Evolutionary conservation across 331 rosid species (phyloP), one percentile per base, ranked within the genome.

Genomic region (Malus hybrid): DNA sequence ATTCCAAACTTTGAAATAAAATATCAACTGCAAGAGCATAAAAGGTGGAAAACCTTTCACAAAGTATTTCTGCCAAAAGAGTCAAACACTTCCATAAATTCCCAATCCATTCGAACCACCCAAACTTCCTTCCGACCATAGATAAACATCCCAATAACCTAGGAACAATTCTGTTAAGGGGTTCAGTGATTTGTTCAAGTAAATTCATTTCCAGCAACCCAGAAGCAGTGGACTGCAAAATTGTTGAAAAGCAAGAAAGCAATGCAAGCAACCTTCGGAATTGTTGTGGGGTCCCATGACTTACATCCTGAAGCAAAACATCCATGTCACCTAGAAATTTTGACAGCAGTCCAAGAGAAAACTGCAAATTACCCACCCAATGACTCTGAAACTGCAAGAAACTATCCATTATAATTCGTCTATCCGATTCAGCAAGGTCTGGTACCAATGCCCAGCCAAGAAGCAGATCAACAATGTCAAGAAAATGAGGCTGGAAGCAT

Each of bases 261-360:
- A 93, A 73, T 7, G 93, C 93, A 56, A 90, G 90, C 84, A 91
- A 87, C 84, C 96, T 80, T 11, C 88, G 93, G 75, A 90, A 90
- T 74, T 91, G 97, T 29, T 80, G 94, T 3, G 83, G 89, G 12
- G 94, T 91, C 52, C 97, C 98, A 20, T 90, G 87, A 72, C 85
- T 87, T 55, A 84, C 93, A 69, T 93, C 98, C 77, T 91, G 96
- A 83, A 93, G 91, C 84, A 93, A 87, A 33, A 84, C 93, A 84
- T 93, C 97, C 96, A 93, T 93, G 83, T 93, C 98, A 15, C 93
- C 98, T 77, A 93, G 83, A 79, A 93, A 93, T 77, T 93, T 93
- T 1, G 96, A 90, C 72, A 93, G 79, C 85, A 93, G 80, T 71
- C 94, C 88, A 36, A 91, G 70, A n/a, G 98, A 90, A 84, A 93